Percentiles rank a stretch among this genome's conserved stretches.
Conservation (phyloP, 1,284 basidiomycete species). For the Fomes fomentarius region DNA sequence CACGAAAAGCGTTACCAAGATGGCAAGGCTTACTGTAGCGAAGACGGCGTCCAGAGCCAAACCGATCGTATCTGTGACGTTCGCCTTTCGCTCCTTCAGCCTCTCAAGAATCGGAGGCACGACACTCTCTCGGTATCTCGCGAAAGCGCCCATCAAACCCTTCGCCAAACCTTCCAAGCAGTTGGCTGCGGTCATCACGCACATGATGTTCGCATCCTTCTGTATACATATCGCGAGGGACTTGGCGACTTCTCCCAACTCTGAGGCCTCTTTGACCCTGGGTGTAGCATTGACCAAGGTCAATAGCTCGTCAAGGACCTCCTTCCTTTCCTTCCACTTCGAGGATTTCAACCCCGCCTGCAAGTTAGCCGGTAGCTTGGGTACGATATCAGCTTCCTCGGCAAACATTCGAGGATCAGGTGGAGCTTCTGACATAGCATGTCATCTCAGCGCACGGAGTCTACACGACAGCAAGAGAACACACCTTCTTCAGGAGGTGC, state of each 20-base stretch:
- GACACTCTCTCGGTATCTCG: constrained; percentile 73
- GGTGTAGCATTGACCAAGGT: constrained; percentile 74
- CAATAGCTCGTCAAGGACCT: constrained; percentile 85
- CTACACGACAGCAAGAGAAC: constrained; percentile 7
- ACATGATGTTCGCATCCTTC: constrained; percentile 94
- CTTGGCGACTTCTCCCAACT: constrained; percentile 75
- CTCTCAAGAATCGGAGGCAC: constrained; percentile 87
- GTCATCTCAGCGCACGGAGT: neutral
- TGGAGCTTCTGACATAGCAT: constrained; percentile 43
- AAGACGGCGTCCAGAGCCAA: constrained; percentile 91
- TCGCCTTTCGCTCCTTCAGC: constrained; percentile 93
- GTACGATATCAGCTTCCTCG: constrained; percentile 81
- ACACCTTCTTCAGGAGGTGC: constrained; percentile 40
- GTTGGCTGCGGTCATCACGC: constrained; percentile 88
- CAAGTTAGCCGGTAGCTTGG: constrained; percentile 77
- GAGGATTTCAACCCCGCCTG: constrained; percentile 80
- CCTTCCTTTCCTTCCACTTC: constrained; percentile 99
- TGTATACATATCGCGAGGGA: constrained; percentile 83
- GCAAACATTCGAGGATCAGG: constrained; percentile 85
- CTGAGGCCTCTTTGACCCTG: constrained; percentile 79
- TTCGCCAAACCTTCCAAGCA: constrained; percentile 88
- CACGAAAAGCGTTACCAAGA: constrained; percentile 29
- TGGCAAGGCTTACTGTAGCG: constrained; percentile 58
- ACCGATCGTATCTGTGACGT: constrained; percentile 89
- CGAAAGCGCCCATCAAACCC: constrained; percentile 79